Percentiles rank a stretch among this genome's conserved stretches.
Conservation (phyloP, 2,329 filamentous ascomycete genomes). For the Botrytis cinerea region DNA sequence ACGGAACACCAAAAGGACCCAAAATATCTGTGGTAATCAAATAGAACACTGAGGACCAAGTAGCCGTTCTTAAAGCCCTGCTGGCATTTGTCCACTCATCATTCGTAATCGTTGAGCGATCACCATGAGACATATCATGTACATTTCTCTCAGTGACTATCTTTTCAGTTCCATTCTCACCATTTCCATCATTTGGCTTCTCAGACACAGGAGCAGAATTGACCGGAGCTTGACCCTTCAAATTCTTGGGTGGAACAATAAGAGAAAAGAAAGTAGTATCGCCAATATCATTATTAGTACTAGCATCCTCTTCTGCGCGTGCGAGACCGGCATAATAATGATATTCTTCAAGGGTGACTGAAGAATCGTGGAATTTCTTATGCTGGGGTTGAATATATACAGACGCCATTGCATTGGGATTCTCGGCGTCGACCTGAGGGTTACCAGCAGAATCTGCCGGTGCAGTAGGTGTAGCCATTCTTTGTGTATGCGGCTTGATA, state of each 20-base stretch:
- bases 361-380: conserved; percentile 36
- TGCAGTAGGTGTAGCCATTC: conserved; percentile 1
- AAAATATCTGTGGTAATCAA: conserved; percentile 30
- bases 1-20: conserved; percentile 27
- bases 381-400: conserved; percentile 15
- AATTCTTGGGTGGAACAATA: conserved; percentile 25
- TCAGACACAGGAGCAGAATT: background rate
- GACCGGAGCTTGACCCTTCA: conserved; percentile 16
- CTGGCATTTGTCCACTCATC: conserved; percentile 51
- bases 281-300: conserved; percentile 14
- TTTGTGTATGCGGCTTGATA: background rate
- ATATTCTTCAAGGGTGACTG: conserved; percentile 43
- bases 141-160: background rate
- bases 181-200: background rate
- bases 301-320: conserved; percentile 29
- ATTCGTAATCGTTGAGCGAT: conserved; percentile 32
- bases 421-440: background rate
- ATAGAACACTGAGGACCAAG: conserved; percentile 48
- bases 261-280: conserved; percentile 24
- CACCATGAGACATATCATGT: background rate
- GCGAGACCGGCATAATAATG: conserved; percentile 41
- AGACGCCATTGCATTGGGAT: background rate
- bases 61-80: conserved; percentile 49
- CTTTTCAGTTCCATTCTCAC: conserved; percentile 14
- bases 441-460: background rate